Percentiles rank a stretch among this genome's conserved stretches.
Evolutionary conservation across 1,139 yeast genomes (phyloP).

Genomic region (Torulaspora pretoriensis): DNA sequence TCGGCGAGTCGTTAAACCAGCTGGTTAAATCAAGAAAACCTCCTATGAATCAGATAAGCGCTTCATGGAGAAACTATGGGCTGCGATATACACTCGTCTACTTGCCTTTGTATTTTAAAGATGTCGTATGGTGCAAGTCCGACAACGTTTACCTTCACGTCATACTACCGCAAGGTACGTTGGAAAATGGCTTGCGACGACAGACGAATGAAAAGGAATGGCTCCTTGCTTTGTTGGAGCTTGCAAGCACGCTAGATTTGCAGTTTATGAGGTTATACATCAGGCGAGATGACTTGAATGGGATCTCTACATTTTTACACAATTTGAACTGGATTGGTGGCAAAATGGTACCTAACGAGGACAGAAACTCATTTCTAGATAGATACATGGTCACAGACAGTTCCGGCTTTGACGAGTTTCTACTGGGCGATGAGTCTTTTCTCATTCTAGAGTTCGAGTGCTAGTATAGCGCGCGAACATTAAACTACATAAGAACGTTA

Average conservation of each 20-base stretch:
- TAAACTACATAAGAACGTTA: not conserved
- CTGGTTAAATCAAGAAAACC: slow-evolving; percentile 7
- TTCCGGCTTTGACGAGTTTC: slow-evolving; percentile 15
- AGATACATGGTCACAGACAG: slow-evolving; percentile 7
- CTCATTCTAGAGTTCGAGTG: slow-evolving; percentile 33
- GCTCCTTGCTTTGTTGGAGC: slow-evolving; percentile 29
- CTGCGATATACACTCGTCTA: slow-evolving; percentile 25
- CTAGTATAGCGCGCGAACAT: slow-evolving; percentile 13
- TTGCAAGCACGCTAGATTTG: slow-evolving; percentile 18
- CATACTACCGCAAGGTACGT: slow-evolving; percentile 15
- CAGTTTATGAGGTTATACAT: slow-evolving; percentile 27
- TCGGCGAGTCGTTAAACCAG: slow-evolving; percentile 13
- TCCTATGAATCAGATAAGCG: not conserved
- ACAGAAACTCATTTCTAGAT: slow-evolving; percentile 15
- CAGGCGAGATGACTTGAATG: slow-evolving; percentile 22
- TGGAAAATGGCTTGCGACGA: slow-evolving; percentile 10
- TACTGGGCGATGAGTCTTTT: slow-evolving; percentile 29
- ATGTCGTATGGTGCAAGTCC: slow-evolving; percentile 27
- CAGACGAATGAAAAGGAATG: slow-evolving; percentile 23
- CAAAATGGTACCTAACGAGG: slow-evolving; percentile 29
- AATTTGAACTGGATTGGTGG: slow-evolving; percentile 36
- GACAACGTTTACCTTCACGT: slow-evolving; percentile 23
- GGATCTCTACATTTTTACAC: slow-evolving; percentile 22
- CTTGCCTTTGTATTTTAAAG: slow-evolving; percentile 25
- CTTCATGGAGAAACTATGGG: slow-evolving; percentile 27